phyloP scores from a whole-genome alignment of 2,329 filamentous ascomycete genomes.

The Pseudogymnoascus sp. region DNA sequence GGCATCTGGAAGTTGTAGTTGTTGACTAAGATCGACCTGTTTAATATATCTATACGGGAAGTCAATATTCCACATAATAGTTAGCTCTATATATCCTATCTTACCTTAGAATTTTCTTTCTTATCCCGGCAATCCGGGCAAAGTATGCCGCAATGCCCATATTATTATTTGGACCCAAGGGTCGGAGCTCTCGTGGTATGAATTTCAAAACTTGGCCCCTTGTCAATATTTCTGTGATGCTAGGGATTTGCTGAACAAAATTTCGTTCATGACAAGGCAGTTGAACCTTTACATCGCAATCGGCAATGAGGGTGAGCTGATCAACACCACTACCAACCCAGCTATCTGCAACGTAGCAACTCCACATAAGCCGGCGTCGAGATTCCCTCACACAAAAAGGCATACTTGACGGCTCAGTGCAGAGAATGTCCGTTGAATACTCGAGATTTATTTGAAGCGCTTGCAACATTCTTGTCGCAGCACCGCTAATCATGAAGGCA shows the following conservation, averaged over 20 bases:
- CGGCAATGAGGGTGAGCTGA: slow-evolving; percentile 25
- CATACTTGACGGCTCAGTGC: slow-evolving; percentile 16
- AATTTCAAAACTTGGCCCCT: slow-evolving; percentile 18
- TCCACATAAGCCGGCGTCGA: slow-evolving; percentile 27
- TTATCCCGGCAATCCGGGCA: not conserved
- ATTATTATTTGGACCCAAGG: not conserved
- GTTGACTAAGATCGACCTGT: slow-evolving; percentile 31
- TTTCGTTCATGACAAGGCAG: slow-evolving; percentile 23
- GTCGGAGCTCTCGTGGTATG: not conserved
- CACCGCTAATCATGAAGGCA: slow-evolving; percentile 27
- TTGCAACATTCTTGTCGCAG: slow-evolving; percentile 26
- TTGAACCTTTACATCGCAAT: slow-evolving; percentile 26
- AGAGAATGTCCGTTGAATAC: slow-evolving; percentile 26
- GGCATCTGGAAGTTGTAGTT: slow-evolving; percentile 37
- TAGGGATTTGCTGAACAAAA: slow-evolving; percentile 24
- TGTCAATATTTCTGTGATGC: slow-evolving; percentile 24
- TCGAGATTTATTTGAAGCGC: slow-evolving; percentile 28
- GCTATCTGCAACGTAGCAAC: slow-evolving; percentile 26
- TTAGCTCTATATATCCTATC: not conserved
- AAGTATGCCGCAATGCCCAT: not conserved
- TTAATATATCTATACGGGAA: slow-evolving; percentile 31
- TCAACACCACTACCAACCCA: slow-evolving; percentile 26
- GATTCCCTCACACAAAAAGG: slow-evolving; percentile 22
- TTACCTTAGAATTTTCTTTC: slow-evolving; percentile 8
- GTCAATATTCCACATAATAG: not conserved